Percentiles rank a stretch among this genome's conserved stretches.
phyloP scores from a whole-genome alignment of 129 eudicot species.

The Deinandra increscens region DNA sequence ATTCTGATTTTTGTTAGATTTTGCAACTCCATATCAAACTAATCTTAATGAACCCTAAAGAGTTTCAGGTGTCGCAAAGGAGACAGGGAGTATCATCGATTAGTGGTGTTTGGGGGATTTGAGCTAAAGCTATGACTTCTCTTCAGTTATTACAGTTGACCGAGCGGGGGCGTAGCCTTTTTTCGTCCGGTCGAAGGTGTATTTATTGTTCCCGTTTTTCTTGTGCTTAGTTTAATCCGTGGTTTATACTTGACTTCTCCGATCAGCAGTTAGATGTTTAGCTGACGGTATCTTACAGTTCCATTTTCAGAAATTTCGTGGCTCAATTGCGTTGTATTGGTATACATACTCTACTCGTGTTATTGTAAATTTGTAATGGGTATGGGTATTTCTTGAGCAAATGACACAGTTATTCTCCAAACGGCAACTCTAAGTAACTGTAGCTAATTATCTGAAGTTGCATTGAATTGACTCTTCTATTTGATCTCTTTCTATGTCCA shows the following conservation, averaged over 20 bases:
- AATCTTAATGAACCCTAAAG: conserved; percentile 24
- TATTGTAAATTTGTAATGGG: conserved; percentile 7
- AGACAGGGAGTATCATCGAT: conserved; percentile 4
- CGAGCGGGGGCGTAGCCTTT: conserved; percentile 79
- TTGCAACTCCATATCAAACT: conserved; percentile 14
- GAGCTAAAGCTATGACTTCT: conserved; percentile 66
- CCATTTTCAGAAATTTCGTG: neutral
- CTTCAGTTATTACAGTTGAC: conserved; percentile 96
- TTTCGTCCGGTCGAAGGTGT: conserved; percentile 77
- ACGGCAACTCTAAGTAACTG: neutral
- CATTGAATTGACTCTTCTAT: neutral
- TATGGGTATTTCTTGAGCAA: neutral
- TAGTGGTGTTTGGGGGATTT: conserved; percentile 16
- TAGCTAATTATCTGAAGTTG: neutral
- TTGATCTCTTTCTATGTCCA: neutral
- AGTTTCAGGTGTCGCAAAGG: conserved; percentile 2
- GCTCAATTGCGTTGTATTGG: neutral
- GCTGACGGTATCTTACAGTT: neutral
- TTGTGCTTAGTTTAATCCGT: neutral
- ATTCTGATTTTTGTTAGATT: neutral
- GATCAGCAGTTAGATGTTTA: neutral
- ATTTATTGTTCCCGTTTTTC: conserved; percentile 1
- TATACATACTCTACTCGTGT: neutral
- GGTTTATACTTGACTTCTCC: conserved; percentile 4
- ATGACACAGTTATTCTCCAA: neutral